A percentile compares a stretch with the other conserved stretches of the same genome.
These are phyloP conservation scores for Polychaeton citri DNA, from an alignment of 2,329 filamentous ascomycete genomes.

Conservation along the genomic window DNA sequence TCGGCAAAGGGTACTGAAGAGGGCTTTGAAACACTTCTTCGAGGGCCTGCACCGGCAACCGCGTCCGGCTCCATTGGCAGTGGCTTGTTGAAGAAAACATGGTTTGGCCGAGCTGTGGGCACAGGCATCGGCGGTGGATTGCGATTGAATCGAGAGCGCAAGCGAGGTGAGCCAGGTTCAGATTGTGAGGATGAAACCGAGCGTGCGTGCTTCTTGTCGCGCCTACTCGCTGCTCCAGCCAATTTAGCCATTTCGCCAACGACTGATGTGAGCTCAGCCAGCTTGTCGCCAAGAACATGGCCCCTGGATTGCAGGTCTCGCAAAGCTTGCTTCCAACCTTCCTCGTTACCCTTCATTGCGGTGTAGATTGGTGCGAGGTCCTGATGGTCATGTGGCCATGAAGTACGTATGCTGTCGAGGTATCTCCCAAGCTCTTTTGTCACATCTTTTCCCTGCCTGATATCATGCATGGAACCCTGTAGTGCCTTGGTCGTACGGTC, in stretches of 20 bases:
- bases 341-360: conserved; percentile 85
- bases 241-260: conserved; percentile 77
- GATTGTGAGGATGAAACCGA: conserved; percentile 5
- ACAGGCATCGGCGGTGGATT: conserved; percentile 5
- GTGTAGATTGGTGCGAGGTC: conserved; percentile 63
- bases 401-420: conserved; percentile 51
- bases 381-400: conserved; percentile 42
- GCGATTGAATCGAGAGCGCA: conserved; percentile 7
- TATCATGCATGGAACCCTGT: conserved; percentile 65
- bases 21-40: conserved; percentile 5
- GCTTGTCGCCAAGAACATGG: conserved; percentile 52
- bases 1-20: conserved; percentile 6
- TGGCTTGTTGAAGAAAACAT: conserved; percentile 10
- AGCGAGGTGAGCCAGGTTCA: not conserved
- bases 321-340: conserved; percentile 78
- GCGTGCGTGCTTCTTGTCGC: conserved; percentile 30
- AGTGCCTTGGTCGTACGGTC: conserved; percentile 64
- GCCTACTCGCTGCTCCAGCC: conserved; percentile 70
- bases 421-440: conserved; percentile 67
- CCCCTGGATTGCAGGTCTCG: conserved; percentile 61
- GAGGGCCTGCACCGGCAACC: conserved; percentile 4
- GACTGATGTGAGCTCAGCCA: conserved; percentile 62
- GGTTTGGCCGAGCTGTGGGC: conserved; percentile 1
- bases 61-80: conserved; percentile 12
- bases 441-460: conserved; percentile 62